phyloP scores from a whole-genome alignment of 2,329 filamentous ascomycete genomes.

The Clonostachys chloroleuca region DNA sequence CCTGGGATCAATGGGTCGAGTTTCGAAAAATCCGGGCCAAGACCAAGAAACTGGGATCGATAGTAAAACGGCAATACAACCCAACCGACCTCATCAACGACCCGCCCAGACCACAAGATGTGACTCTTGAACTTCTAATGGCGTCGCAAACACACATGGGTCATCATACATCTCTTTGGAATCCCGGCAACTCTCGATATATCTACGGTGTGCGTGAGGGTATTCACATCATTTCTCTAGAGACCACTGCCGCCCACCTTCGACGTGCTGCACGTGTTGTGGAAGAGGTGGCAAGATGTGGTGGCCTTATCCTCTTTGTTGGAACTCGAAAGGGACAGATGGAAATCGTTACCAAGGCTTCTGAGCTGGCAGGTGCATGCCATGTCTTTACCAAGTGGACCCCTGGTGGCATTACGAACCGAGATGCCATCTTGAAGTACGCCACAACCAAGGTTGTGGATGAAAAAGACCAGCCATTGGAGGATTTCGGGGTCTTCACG shows the following conservation, averaged over 20 bases:
- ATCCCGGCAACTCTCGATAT: constrained; percentile 88
- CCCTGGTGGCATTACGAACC: constrained; percentile 88
- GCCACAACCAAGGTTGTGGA: constrained; percentile 73
- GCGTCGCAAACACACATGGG: constrained; percentile 85
- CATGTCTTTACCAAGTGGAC: constrained; percentile 94
- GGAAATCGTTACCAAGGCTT: constrained; percentile 74
- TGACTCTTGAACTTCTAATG: constrained; percentile 88
- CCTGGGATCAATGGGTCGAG: constrained; percentile 30
- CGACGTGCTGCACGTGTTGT: constrained; percentile 92
- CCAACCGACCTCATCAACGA: constrained; percentile 63
- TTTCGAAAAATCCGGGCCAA: constrained; percentile 30
- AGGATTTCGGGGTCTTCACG: constrained; percentile 63
- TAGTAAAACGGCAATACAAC: constrained; percentile 52
- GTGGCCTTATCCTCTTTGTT: constrained; percentile 85
- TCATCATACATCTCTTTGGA: constrained; percentile 88
- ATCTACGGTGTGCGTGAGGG: constrained; percentile 87
- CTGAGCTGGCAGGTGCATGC: constrained; percentile 71
- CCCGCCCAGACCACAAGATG: constrained; percentile 72
- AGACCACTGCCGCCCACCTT: constrained; percentile 82
- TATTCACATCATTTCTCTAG: constrained; percentile 89
- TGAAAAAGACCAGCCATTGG: constrained; percentile 57
- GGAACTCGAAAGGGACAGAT: constrained; percentile 82
- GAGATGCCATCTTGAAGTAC: constrained; percentile 76
- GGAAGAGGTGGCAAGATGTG: constrained; percentile 76
- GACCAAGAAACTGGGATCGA: constrained; percentile 43